Conservation (phyloP, 495 filamentous ascomycete genomes). For the Aspergillus homomorphus region DNA sequence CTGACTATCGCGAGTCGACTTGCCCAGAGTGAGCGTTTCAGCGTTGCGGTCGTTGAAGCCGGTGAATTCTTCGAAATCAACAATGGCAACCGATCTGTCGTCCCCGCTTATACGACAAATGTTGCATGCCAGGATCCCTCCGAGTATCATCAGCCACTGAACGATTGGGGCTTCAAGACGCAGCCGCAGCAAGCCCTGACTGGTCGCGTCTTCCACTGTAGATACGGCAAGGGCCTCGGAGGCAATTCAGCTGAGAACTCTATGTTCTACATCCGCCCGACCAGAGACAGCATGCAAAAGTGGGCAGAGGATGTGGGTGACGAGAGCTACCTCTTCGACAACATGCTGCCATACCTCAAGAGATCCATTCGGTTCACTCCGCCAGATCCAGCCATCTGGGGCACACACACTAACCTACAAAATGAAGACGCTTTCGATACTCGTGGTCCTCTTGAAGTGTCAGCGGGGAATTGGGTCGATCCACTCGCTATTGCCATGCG, state of each 20-base stretch:
- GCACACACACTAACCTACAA: conserved; percentile 30
- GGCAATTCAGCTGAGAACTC: conserved; percentile 41
- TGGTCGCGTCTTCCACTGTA: conserved; percentile 27
- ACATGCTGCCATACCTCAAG: conserved; percentile 51
- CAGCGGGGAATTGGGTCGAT: conserved; percentile 21
- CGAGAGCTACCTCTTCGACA: conserved; percentile 47
- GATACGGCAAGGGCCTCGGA: conserved; percentile 26
- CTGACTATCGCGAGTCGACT: conserved; percentile 41
- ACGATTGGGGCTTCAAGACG: conserved; percentile 49
- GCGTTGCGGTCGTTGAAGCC: conserved; percentile 52
- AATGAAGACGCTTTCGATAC: conserved; percentile 23
- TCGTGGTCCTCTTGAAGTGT: conserved; percentile 37
- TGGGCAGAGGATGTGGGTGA: conserved; percentile 58
- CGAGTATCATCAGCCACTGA: conserved; percentile 36
- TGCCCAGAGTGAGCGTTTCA: conserved; percentile 23
- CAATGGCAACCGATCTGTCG: conserved; percentile 43
- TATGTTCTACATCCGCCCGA: conserved; percentile 43
- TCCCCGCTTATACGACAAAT: conserved; percentile 51
- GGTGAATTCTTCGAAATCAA: conserved; percentile 52
- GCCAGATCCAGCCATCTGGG: conserved; percentile 31
- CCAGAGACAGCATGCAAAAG: conserved; percentile 34
- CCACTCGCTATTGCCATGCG: conserved; percentile 27
- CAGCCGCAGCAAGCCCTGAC: conserved; percentile 31
- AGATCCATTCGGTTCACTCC: conserved; percentile 48
- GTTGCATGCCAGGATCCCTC: conserved; percentile 51